These are phyloP conservation scores for Phanerodontia chrysosporium DNA, from an alignment of 768 basidiomycete genomes.

Conservation along the genomic window DNA sequence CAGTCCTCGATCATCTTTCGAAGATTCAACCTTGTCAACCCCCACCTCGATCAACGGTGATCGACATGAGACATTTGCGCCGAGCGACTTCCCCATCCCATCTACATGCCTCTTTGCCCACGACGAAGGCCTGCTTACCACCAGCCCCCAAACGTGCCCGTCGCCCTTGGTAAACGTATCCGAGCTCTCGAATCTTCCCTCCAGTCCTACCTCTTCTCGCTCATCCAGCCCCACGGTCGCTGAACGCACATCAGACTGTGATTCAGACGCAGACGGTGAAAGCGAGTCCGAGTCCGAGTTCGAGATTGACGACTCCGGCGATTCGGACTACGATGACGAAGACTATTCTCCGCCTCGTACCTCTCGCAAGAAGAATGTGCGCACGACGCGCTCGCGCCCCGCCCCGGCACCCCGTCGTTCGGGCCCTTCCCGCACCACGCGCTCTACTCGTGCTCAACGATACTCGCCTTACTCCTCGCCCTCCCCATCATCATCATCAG, in stretches of 20 bases:
- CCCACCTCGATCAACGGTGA: not conserved
- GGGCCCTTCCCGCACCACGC: not conserved
- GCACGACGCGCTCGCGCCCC: not conserved
- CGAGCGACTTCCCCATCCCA: not conserved
- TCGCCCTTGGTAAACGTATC: not conserved
- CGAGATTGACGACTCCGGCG: not conserved
- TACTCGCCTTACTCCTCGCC: conserved; percentile 1
- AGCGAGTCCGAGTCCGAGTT: not conserved
- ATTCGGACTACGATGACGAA: conserved; percentile 1
- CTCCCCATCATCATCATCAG: not conserved
- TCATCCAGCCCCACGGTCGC: not conserved
- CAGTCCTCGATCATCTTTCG: not conserved
- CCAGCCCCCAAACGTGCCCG: not conserved
- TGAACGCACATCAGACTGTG: not conserved
- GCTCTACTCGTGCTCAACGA: not conserved
- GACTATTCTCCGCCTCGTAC: not conserved
- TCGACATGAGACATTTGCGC: not conserved
- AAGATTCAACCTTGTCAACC: not conserved
- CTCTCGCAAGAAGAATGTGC: not conserved
- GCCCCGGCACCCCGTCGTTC: not conserved
- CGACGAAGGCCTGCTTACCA: not conserved
- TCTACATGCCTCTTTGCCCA: not conserved
- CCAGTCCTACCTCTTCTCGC: not conserved
- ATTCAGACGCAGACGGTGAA: not conserved
- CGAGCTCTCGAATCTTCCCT: not conserved